Conservation (phyloP, 106 monocot genomes). For the Acanthochlamys bracteata region DNA sequence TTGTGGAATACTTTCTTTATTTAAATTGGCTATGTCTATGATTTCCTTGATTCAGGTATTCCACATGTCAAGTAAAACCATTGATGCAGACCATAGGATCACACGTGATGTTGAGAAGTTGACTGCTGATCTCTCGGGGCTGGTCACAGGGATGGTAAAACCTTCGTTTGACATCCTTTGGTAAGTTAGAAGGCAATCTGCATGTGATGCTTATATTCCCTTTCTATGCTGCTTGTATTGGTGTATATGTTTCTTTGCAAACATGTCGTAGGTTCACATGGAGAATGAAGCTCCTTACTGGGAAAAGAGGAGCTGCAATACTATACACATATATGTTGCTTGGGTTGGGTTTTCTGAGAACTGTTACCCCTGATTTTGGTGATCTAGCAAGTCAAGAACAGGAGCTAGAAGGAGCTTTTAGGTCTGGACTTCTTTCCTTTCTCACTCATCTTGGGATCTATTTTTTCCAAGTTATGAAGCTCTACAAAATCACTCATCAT, state of each 20-base stretch:
- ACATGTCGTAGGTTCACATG: slow-evolving; percentile 74
- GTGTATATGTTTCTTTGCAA: background rate
- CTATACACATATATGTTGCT: slow-evolving; percentile 91
- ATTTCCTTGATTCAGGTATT: slow-evolving; percentile 53
- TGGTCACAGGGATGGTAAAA: slow-evolving; percentile 97
- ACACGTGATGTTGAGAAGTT: slow-evolving; percentile 94
- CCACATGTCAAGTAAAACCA: slow-evolving; percentile 60
- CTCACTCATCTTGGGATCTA: no score
- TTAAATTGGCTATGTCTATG: no score
- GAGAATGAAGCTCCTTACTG: slow-evolving; percentile 96
- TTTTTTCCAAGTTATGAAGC: background rate
- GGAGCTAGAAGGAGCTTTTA: slow-evolving; percentile 89
- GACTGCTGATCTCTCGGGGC: slow-evolving; percentile 70
- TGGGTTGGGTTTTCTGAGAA: slow-evolving; percentile 90
- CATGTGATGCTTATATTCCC: background rate
- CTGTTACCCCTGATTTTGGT: slow-evolving; percentile 90
- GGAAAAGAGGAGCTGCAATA: slow-evolving; percentile 85
- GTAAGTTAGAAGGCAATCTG: slow-evolving; percentile 30
- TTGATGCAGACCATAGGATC: slow-evolving; percentile 98
- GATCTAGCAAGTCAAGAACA: slow-evolving; percentile 84
- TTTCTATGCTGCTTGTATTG: background rate
- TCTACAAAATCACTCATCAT: slow-evolving; percentile 8
- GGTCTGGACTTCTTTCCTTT: slow-evolving; percentile 39
- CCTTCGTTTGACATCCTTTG: slow-evolving; percentile 95
- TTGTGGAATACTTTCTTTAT: no score